These are phyloP conservation scores for Aspergillus japonicus DNA, from an alignment of 2,329 filamentous ascomycete species.

Conservation along the genomic window DNA sequence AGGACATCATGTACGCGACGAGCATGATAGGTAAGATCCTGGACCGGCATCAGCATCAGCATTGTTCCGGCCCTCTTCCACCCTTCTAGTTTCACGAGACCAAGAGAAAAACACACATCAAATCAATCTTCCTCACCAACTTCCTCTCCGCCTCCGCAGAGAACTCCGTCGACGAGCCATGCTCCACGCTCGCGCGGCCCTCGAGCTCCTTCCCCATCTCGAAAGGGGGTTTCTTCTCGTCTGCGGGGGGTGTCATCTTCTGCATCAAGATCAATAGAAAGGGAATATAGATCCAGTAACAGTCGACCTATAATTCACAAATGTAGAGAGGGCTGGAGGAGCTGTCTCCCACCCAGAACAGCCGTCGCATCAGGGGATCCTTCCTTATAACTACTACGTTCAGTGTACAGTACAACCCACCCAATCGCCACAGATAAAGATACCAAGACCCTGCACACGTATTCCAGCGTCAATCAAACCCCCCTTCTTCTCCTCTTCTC, in stretches of 20 bases:
- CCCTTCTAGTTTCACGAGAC: no score
- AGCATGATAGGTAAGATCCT: conserved; percentile 29
- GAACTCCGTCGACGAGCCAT: conserved; percentile 14
- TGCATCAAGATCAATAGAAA: not conserved
- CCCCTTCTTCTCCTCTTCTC: no score
- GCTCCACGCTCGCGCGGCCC: conserved; percentile 16
- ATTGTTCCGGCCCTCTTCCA: not conserved
- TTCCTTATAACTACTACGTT: no score
- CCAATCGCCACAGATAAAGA: no score
- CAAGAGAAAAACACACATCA: conserved; percentile 14
- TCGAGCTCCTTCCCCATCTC: conserved; percentile 7
- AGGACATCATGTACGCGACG: conserved; percentile 32
- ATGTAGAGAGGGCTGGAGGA: no score
- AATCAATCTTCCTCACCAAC: conserved; percentile 25
- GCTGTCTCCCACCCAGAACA: no score
- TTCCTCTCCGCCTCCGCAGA: conserved; percentile 19
- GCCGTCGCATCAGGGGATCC: no score
- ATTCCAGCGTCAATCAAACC: no score
- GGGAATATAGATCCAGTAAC: no score
- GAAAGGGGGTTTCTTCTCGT: not conserved
- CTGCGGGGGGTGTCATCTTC: not conserved
- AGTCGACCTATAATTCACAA: no score
- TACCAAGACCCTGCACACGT: no score
- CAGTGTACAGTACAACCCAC: no score
- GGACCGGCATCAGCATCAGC: not conserved